Percentiles rank a stretch among this genome's conserved stretches.
Conservation (phyloP, 2,329 filamentous ascomycete genomes). For the Thelonectria rubi region DNA sequence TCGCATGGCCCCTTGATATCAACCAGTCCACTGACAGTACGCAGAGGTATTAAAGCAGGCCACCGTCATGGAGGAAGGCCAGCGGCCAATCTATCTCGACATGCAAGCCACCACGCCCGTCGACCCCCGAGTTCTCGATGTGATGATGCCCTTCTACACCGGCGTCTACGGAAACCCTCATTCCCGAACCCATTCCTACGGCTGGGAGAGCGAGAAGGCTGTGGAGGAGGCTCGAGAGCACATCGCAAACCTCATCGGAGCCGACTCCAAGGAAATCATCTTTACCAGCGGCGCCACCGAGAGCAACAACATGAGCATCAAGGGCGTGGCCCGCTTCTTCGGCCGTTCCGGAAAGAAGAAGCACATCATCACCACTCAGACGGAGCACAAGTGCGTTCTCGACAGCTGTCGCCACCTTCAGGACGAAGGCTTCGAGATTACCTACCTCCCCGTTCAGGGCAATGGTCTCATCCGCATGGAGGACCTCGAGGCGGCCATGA, state of each 20-base stretch:
- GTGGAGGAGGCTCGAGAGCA: constrained; percentile 87
- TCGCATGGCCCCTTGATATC: constrained; percentile 2
- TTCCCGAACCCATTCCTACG: constrained; percentile 96
- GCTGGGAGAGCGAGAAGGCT: constrained; percentile 97
- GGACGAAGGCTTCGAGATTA: constrained; percentile 95
- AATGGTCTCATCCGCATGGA: constrained; percentile 88
- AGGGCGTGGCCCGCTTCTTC: constrained; percentile 96
- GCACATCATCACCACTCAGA: constrained; percentile 97
- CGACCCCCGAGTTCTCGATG: constrained; percentile 92
- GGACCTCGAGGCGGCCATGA: constrained; percentile 86
- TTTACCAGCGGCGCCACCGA: constrained; percentile 98
- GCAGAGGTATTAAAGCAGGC: constrained; percentile 87
- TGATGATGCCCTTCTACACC: constrained; percentile 95
- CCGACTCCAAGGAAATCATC: constrained; percentile 97
- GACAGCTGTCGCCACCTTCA: constrained; percentile 97
- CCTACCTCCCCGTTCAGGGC: constrained; percentile 90
- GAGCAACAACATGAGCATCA: constrained; percentile 99
- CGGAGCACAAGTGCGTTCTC: constrained; percentile 98
- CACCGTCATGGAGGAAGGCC: constrained; percentile 90
- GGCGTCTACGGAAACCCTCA: constrained; percentile 97
- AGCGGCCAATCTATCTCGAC: constrained; percentile 94
- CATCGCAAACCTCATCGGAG: constrained; percentile 87
- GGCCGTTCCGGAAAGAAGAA: constrained; percentile 94
- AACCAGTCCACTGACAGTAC: too few species aligned
- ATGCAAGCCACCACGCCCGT: constrained; percentile 98